Evolutionary conservation across 2,329 filamentous ascomycete species (phyloP).

Genomic region (Aspergillus ustus): DNA sequence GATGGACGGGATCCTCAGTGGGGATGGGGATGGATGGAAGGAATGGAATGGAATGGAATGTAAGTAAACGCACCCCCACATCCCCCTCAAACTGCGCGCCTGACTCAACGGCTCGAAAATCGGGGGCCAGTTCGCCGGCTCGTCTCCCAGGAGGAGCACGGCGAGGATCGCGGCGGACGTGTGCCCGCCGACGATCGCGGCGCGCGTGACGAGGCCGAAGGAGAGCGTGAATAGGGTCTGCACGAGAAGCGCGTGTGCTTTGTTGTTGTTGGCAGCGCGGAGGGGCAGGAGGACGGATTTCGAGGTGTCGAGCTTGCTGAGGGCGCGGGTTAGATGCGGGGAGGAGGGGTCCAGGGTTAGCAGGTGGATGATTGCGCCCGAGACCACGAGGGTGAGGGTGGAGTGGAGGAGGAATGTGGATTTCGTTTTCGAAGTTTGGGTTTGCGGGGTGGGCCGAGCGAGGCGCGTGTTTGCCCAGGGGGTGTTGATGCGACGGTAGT

Average conservation of each 20-base stretch:
- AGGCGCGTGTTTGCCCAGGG: slow-evolving; percentile 27
- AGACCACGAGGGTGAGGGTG: slow-evolving; percentile 3
- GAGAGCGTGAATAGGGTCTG: slow-evolving; percentile 20
- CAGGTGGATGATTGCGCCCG: slow-evolving; percentile 13
- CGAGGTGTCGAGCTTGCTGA: not conserved
- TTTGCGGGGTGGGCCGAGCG: not conserved
- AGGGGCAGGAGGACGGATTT: slow-evolving; percentile 11
- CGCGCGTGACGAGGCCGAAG: slow-evolving; percentile 23
- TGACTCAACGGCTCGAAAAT: not conserved
- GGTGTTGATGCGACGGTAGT: slow-evolving; percentile 28
- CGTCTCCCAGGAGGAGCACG: slow-evolving; percentile 12
- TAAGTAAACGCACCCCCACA: slow-evolving; percentile 25
- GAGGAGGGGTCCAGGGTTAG: slow-evolving; percentile 21
- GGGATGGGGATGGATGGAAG: not conserved
- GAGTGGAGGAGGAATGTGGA: slow-evolving; percentile 16
- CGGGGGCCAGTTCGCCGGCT: slow-evolving; percentile 26
- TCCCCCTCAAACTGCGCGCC: slow-evolving; percentile 11
- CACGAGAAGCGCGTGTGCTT: not conserved
- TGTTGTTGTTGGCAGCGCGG: no score
- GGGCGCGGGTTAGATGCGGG: slow-evolving; percentile 5
- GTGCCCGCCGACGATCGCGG: slow-evolving; percentile 21
- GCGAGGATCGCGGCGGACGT: slow-evolving; percentile 6
- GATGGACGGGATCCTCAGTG: not conserved
- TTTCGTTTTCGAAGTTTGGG: not conserved
- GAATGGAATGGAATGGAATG: no score